These are phyloP conservation scores for Proliferodiscus dingleyae DNA, from an alignment of 2,329 filamentous ascomycete species.

Conservation along the genomic window DNA sequence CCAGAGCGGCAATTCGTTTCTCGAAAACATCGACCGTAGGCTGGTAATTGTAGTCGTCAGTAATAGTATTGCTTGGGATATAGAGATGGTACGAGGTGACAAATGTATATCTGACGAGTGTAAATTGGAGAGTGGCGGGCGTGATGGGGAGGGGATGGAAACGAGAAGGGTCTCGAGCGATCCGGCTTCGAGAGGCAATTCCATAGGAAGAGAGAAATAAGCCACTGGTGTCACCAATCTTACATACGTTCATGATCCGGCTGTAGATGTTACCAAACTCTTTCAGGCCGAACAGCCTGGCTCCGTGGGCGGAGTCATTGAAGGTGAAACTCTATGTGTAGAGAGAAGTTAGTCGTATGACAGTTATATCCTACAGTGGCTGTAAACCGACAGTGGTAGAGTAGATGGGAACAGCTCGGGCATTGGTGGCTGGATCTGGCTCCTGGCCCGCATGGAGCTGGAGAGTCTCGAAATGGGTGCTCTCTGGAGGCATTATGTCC, in stretches of 20 bases:
- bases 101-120: no score
- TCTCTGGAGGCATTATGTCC: constrained; percentile 31
- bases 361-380: not conserved
- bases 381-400: constrained; percentile 62
- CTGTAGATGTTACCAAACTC: constrained; percentile 96
- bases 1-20: constrained; percentile 90
- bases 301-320: constrained; percentile 93
- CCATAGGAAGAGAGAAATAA: not conserved
- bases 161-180: no score
- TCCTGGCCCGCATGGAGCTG: constrained; percentile 84
- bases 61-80: not conserved
- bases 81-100: no score
- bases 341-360: constrained; percentile 13
- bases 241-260: constrained; percentile 79
- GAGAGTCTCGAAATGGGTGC: constrained; percentile 73
- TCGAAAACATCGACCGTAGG: constrained; percentile 95
- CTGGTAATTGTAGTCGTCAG: constrained; percentile 37
- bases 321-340: constrained; percentile 72
- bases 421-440: constrained; percentile 75
- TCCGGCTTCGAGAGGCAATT: no score
- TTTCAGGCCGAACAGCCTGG: constrained; percentile 92
- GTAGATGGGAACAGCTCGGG: constrained; percentile 93
- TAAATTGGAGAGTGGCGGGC: no score
- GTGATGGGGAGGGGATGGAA: no score
- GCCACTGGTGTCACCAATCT: not conserved